Conservation (phyloP, 139 green algal species). For the Prasinococcaceae sp. region DNA sequence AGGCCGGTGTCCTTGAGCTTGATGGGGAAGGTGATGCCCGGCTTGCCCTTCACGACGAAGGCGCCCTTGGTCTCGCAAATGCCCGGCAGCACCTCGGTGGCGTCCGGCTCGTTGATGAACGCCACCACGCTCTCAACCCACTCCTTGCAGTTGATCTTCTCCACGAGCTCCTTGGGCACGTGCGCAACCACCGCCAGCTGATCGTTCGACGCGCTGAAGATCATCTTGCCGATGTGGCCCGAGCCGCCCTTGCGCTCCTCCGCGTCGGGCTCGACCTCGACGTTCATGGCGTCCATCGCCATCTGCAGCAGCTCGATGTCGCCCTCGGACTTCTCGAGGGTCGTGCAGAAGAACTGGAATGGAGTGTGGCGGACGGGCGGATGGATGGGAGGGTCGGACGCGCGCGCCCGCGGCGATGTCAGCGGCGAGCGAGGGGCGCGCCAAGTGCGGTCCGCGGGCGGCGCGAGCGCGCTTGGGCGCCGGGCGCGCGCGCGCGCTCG, state of each 20-base stretch:
- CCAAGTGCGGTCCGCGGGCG: too few species aligned
- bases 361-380: too few species aligned
- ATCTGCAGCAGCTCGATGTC: constrained; percentile 4
- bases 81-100: neutral
- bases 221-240: constrained; percentile 16
- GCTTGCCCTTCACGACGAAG: neutral
- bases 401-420: too few species aligned
- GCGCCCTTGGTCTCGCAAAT: neutral
- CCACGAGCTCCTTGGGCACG: neutral
- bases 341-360: constrained; percentile 13
- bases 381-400: too few species aligned
- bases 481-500: too few species aligned
- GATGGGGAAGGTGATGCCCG: neutral
- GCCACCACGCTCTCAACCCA: neutral
- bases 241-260: constrained; percentile 18
- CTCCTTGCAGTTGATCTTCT: neutral
- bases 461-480: too few species aligned
- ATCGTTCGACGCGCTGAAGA: constrained; percentile 11
- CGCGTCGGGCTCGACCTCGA: constrained; percentile 8
- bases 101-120: neutral
- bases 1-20: constrained; percentile 1
- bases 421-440: too few species aligned
- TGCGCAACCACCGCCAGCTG: neutral
- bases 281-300: constrained; percentile 19
- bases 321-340: constrained; percentile 1